Conservation (phyloP, 2,329 filamentous ascomycete genomes). For the Colletotrichum magnum region DNA sequence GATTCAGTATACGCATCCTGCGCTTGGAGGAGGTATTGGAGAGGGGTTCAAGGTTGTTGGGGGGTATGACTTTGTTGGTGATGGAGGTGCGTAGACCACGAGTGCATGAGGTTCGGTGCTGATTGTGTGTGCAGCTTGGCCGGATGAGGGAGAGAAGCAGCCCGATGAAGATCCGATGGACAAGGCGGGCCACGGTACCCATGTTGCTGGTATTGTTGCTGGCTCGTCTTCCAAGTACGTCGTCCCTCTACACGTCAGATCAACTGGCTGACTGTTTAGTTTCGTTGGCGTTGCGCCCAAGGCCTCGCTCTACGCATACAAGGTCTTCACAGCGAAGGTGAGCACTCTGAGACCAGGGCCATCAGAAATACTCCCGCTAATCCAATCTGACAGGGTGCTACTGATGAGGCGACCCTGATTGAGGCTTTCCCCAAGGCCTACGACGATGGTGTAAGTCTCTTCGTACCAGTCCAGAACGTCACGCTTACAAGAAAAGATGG, state of each 20-base stretch:
- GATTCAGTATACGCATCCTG: conserved; percentile 55
- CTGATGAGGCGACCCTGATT: conserved; percentile 47
- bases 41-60: conserved; percentile 40
- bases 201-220: conserved; percentile 48
- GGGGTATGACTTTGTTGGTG: conserved; percentile 46
- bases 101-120: not conserved
- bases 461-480: not conserved
- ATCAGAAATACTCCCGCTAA: conserved; percentile 11
- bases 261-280: conserved; percentile 10
- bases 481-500: conserved; percentile 37
- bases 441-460: conserved; percentile 47
- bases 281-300: conserved; percentile 48
- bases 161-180: conserved; percentile 55
- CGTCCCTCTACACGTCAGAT: not conserved
- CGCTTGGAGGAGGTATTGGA: conserved; percentile 41
- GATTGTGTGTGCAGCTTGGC: conserved; percentile 20
- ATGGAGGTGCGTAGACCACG: conserved; percentile 28
- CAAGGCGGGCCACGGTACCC: conserved; percentile 53
- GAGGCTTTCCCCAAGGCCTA: conserved; percentile 53
- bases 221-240: not conserved
- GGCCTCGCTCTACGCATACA: conserved; percentile 47
- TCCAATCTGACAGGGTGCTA: conserved; percentile 24
- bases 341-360: not conserved
- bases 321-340: conserved; percentile 45
- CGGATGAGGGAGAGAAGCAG: conserved; percentile 40